Evolutionary conservation across 1,139 yeast genomes (phyloP).

Genomic region (Hemisphaericaspora lyxosophila): DNA sequence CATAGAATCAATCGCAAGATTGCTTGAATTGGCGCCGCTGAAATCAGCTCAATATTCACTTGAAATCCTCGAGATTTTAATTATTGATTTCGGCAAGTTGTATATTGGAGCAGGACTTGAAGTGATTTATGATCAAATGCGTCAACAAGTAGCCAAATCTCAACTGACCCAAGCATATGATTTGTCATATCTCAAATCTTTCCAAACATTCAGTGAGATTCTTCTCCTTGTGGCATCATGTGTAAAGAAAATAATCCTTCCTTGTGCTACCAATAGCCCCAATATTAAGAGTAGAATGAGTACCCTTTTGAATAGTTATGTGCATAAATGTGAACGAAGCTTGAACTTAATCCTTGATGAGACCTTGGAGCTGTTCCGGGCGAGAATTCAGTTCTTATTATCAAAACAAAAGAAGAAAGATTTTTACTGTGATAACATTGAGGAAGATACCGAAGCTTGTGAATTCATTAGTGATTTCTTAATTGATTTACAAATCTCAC

Average conservation of each 20-base stretch:
- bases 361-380: slow-evolving; percentile 50
- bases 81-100: slow-evolving; percentile 69
- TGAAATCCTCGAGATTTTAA: slow-evolving; percentile 64
- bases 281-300: slow-evolving; percentile 63
- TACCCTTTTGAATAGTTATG: slow-evolving; percentile 63
- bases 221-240: slow-evolving; percentile 68
- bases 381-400: slow-evolving; percentile 49
- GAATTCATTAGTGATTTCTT: slow-evolving; percentile 59
- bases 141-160: slow-evolving; percentile 27
- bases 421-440: slow-evolving; percentile 45
- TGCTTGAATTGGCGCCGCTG: slow-evolving; percentile 68
- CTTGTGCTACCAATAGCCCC: slow-evolving; percentile 66
- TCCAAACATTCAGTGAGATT: slow-evolving; percentile 61
- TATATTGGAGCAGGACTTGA: slow-evolving; percentile 78
- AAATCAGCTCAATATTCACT: slow-evolving; percentile 64
- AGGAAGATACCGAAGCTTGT: slow-evolving; percentile 71
- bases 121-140: slow-evolving; percentile 52
- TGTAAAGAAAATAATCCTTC: slow-evolving; percentile 68
- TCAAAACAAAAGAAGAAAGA: slow-evolving; percentile 41
- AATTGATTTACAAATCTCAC: slow-evolving; percentile 38
- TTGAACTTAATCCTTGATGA: slow-evolving; percentile 66
- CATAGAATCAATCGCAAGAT: slow-evolving; percentile 78
- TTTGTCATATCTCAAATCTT: slow-evolving; percentile 49
- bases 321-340: slow-evolving; percentile 66
- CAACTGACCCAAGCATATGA: slow-evolving; percentile 29